A percentile compares a stretch with the other conserved stretches of the same genome.
Evolutionary conservation across 129 eudicot genomes (phyloP).

Genomic region (Smallanthus sonchifolius): DNA sequence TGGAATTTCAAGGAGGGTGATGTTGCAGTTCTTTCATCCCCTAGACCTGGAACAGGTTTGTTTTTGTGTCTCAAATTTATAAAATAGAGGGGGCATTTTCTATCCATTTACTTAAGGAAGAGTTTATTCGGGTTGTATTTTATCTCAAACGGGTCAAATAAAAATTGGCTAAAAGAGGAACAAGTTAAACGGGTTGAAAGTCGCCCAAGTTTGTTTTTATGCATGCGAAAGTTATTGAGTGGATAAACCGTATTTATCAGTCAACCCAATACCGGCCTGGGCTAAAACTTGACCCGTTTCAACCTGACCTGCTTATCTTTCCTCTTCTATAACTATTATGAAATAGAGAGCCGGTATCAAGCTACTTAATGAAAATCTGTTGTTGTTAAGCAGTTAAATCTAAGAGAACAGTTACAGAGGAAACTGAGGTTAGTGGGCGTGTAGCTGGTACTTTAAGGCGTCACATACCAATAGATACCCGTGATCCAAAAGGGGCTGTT

Average conservation of each 20-base stretch:
- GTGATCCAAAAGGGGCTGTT: slow-evolving; percentile 79
- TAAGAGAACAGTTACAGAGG: slow-evolving; percentile 57
- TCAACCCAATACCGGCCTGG: not conserved
- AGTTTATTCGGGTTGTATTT: not conserved
- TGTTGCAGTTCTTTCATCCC: slow-evolving; percentile 92
- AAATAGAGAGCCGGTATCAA: not conserved
- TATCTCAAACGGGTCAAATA: not conserved
- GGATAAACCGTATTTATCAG: not conserved
- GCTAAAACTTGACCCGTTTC: not conserved
- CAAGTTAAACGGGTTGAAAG: slow-evolving; percentile 1
- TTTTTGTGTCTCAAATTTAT: not conserved
- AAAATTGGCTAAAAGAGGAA: not conserved
- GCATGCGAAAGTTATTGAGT: not conserved
- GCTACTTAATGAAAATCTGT: not conserved
- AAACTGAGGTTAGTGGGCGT: slow-evolving; percentile 73
- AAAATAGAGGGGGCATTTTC: not conserved
- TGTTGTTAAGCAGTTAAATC: slow-evolving; percentile 48
- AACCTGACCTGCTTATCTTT: not conserved
- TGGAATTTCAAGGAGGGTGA: slow-evolving; percentile 96
- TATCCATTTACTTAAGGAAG: not conserved
- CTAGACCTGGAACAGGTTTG: slow-evolving; percentile 82
- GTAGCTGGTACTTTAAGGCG: slow-evolving; percentile 94
- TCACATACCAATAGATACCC: slow-evolving; percentile 81
- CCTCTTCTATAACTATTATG: not conserved
- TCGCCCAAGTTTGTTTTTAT: not conserved